phyloP scores from a whole-genome alignment of 768 basidiomycete genomes.

The Suillus cothurnatus region DNA sequence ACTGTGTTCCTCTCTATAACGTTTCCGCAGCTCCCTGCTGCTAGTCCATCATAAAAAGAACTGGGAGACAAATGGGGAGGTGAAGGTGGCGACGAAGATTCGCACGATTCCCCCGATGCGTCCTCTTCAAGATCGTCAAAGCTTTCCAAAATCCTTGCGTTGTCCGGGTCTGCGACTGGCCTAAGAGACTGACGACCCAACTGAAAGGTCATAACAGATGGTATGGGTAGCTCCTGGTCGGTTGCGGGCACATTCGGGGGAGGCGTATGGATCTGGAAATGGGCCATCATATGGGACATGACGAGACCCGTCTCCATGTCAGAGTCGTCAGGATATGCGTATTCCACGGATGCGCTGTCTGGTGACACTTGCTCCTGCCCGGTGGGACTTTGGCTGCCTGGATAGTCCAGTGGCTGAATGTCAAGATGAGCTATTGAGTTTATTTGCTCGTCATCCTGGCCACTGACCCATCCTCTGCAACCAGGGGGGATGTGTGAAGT shows the following conservation, averaged over 20 bases:
- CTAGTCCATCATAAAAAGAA: constrained; percentile 9
- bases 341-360: constrained; percentile 31
- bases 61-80: constrained; percentile 8
- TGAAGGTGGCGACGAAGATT: constrained; percentile 10
- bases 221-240: constrained; percentile 3
- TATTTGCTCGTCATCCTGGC: constrained; percentile 1
- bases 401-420: constrained; percentile 17
- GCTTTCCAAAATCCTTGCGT: constrained; percentile 20
- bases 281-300: constrained; percentile 36
- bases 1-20: constrained; percentile 11
- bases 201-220: constrained; percentile 34
- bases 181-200: constrained; percentile 26
- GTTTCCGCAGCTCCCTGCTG: constrained; percentile 25
- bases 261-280: constrained; percentile 30
- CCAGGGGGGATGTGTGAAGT: not conserved
- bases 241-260: not conserved
- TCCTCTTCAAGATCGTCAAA: constrained; percentile 21
- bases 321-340: constrained; percentile 31
- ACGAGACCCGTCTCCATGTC: constrained; percentile 26
- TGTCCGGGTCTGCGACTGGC: constrained; percentile 32
- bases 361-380: constrained; percentile 25
- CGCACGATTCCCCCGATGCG: constrained; percentile 15
- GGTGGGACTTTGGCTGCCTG: constrained; percentile 17
- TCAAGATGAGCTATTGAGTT: constrained; percentile 4
- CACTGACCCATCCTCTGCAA: constrained; percentile 23